Evolutionary conservation across 139 green algal genomes (phyloP).

Genomic region (Chlorella vulgaris): DNA sequence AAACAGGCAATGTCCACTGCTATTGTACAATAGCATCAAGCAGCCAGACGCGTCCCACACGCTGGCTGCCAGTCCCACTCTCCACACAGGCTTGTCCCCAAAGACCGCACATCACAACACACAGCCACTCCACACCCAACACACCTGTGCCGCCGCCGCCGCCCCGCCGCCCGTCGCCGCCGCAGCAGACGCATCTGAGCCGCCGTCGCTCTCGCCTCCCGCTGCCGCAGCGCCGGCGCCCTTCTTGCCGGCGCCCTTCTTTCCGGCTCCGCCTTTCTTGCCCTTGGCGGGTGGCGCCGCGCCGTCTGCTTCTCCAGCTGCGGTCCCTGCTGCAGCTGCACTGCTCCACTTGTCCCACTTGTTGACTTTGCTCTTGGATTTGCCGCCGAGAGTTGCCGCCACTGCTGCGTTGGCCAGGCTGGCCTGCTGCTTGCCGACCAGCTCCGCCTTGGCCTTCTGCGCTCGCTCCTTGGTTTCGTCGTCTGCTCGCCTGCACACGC

Average conservation of each 20-base stretch:
- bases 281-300: not conserved
- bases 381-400: constrained; percentile 42
- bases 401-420: constrained; percentile 43
- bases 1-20: not conserved
- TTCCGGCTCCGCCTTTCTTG: not conserved
- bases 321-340: not conserved
- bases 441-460: constrained; percentile 45
- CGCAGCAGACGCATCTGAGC: not conserved
- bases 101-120: too few species aligned
- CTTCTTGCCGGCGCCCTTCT: constrained; percentile 8
- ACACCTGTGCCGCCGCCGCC: not conserved
- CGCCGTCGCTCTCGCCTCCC: not conserved
- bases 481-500: constrained; percentile 27
- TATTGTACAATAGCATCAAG: too few species aligned
- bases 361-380: constrained; percentile 23
- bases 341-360: constrained; percentile 47
- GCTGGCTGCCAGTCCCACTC: too few species aligned
- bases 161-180: not conserved
- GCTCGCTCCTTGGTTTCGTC: constrained; percentile 50
- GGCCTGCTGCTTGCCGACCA: constrained; percentile 42
- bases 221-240: not conserved
- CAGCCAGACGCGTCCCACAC: too few species aligned
- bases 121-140: not conserved
- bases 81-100: too few species aligned
- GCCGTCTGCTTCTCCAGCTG: not conserved